Conservation (phyloP, 768 basidiomycete genomes). For the Paxillus rubicundulus region DNA sequence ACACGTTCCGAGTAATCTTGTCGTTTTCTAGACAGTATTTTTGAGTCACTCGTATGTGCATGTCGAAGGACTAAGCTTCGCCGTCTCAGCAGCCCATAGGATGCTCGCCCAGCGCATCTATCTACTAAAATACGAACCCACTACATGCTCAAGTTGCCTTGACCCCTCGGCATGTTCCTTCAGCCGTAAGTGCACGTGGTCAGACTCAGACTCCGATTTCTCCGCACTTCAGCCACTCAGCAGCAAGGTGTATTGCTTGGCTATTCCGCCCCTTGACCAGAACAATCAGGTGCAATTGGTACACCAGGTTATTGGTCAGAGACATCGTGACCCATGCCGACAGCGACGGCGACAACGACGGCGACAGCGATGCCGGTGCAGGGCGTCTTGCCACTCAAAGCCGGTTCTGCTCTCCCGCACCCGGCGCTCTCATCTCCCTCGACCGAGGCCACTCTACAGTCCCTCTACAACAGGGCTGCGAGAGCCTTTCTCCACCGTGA, state of each 20-base stretch:
- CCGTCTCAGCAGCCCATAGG: too few species aligned
- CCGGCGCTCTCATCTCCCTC: slow-evolving; percentile 18
- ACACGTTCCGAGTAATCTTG: too few species aligned
- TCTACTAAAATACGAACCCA: too few species aligned
- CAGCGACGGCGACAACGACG: slow-evolving; percentile 45
- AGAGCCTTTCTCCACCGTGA: slow-evolving; percentile 78
- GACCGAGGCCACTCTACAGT: slow-evolving; percentile 54
- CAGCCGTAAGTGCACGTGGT: too few species aligned
- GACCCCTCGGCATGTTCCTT: too few species aligned
- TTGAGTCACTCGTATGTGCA: too few species aligned
- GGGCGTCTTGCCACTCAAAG: slow-evolving; percentile 38
- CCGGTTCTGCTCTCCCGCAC: slow-evolving; percentile 12
- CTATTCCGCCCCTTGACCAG: not conserved
- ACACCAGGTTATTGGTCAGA: not conserved
- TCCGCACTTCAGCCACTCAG: not conserved
- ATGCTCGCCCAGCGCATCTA: too few species aligned
- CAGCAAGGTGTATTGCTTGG: not conserved
- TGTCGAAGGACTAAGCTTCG: too few species aligned
- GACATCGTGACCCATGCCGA: slow-evolving; percentile 40
- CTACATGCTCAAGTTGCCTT: too few species aligned
- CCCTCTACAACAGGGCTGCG: slow-evolving; percentile 74
- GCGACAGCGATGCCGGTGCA: slow-evolving; percentile 22
- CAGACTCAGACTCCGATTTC: not conserved
- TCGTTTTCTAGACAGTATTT: too few species aligned
- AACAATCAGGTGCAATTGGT: slow-evolving; percentile 21